A percentile compares a stretch with the other conserved stretches of the same genome.
phyloP scores from a whole-genome alignment of 2,329 filamentous ascomycete species.

The Ophiocordyceps camponoti-saundersi region DNA sequence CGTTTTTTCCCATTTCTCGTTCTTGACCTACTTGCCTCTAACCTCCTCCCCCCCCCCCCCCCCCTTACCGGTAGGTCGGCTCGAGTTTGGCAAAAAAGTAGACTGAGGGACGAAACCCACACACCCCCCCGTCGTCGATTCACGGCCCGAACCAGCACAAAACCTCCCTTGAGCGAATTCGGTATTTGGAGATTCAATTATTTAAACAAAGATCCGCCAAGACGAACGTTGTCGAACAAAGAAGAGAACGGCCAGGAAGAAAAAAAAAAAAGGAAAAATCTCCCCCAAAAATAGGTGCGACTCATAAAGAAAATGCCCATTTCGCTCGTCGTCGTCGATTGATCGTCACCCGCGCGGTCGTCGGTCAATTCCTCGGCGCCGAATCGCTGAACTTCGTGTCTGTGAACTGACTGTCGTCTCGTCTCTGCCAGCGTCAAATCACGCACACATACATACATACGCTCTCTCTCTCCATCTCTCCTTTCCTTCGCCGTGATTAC shows the following conservation, averaged over 20 bases:
- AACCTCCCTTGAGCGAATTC: slow-evolving; percentile 8
- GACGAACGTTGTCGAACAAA: slow-evolving; percentile 4
- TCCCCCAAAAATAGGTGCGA: slow-evolving; percentile 4
- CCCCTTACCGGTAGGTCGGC: slow-evolving; percentile 4
- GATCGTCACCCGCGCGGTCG: slow-evolving; percentile 3
- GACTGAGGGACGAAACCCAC: not conserved
- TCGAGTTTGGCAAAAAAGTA: not conserved
- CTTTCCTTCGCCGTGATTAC: not conserved
- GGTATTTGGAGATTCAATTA: slow-evolving; percentile 3
- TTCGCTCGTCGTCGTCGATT: slow-evolving; percentile 6
- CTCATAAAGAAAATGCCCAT: slow-evolving; percentile 5
- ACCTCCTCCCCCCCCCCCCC: slow-evolving; percentile 17
- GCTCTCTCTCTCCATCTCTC: not conserved
- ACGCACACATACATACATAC: not conserved
- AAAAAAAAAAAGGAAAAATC: no score
- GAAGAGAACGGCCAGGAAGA: slow-evolving; percentile 1
- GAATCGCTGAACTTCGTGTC: slow-evolving; percentile 11
- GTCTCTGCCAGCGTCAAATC: not conserved
- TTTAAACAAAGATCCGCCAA: slow-evolving; percentile 7
- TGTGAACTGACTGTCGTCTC: not conserved
- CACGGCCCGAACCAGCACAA: slow-evolving; percentile 10
- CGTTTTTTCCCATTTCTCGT: slow-evolving; percentile 19
- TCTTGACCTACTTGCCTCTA: no score
- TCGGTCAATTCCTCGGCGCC: slow-evolving; percentile 24
- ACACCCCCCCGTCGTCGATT: slow-evolving; percentile 21